Conservation (phyloP, 805 yeast genomes). For the Myxozyma geophila region DNA sequence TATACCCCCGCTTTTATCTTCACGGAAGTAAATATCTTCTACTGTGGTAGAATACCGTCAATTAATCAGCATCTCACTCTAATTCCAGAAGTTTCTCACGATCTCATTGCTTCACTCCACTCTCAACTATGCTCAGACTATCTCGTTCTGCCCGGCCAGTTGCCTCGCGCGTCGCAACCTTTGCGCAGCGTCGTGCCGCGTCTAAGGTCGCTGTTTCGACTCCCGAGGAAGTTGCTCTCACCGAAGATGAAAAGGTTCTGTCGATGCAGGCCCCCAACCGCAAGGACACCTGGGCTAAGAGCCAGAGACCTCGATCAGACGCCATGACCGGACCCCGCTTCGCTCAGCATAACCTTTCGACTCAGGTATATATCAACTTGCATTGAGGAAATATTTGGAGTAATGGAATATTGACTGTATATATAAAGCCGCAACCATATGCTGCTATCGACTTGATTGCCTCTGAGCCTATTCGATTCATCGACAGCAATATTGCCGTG, state of each 20-base stretch:
- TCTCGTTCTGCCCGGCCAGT: conserved; percentile 10
- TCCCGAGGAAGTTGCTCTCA: conserved; percentile 8
- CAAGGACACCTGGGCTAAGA: conserved; percentile 67
- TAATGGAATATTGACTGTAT: not conserved
- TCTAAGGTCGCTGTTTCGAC: conserved; percentile 13
- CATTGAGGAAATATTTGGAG: too few species aligned
- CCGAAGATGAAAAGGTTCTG: conserved; percentile 25
- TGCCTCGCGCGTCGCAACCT: conserved; percentile 1
- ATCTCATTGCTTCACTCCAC: not conserved
- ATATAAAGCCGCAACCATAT: conserved; percentile 71
- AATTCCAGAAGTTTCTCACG: not conserved
- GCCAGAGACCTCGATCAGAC: conserved; percentile 65
- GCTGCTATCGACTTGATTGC: conserved; percentile 86
- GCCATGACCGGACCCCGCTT: conserved; percentile 67
- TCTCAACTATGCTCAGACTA: conserved; percentile 9
- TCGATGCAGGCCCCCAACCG: conserved; percentile 77
- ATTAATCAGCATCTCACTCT: not conserved
- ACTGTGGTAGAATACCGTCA: not conserved
- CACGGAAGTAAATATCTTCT: not conserved
- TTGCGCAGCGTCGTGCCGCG: conserved; percentile 12
- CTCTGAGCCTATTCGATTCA: conserved; percentile 68
- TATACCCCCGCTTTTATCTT: not conserved
- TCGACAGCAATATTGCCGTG: conserved; percentile 69
- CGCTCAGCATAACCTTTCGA: conserved; percentile 66
- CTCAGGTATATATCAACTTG: conserved; percentile 33